Evolutionary conservation across 2,329 filamentous ascomycete species (phyloP).

Genomic region (Stenocarpella maydis): DNA sequence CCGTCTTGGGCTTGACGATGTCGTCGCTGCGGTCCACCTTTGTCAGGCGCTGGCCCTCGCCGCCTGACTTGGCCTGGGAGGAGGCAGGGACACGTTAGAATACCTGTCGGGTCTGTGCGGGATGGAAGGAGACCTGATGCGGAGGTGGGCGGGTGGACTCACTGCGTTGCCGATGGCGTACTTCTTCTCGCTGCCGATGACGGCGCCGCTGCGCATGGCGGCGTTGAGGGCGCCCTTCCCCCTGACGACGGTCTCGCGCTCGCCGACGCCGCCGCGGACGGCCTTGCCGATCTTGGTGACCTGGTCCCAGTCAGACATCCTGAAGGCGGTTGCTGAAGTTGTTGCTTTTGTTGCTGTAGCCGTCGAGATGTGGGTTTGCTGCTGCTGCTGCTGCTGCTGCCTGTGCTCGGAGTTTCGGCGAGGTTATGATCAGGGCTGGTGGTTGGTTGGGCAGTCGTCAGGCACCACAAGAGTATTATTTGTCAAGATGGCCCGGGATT

Average conservation of each 20-base stretch:
- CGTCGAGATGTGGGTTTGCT: constrained; percentile 11
- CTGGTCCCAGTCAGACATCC: constrained; percentile 79
- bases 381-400: constrained; percentile 26
- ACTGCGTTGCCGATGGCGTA: constrained; percentile 78
- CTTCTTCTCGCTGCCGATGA: constrained; percentile 94
- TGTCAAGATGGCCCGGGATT: not conserved
- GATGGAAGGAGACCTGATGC: too few species aligned
- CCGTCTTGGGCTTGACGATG: constrained; percentile 95
- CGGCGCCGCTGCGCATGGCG: constrained; percentile 79
- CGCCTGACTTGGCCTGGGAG: constrained; percentile 49
- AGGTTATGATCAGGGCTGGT: constrained; percentile 29
- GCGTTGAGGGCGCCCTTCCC: constrained; percentile 87
- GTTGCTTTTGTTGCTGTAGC: not conserved
- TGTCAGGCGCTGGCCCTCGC: constrained; percentile 93
- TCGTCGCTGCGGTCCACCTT: constrained; percentile 98
- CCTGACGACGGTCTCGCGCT: constrained; percentile 88
- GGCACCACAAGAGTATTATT: not conserved
- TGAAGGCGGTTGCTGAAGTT: constrained; percentile 56
- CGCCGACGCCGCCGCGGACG: constrained; percentile 69
- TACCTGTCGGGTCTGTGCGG: not conserved
- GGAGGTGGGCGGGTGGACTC: constrained; percentile 54
- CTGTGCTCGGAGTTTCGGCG: constrained; percentile 25
- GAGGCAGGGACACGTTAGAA: constrained; percentile 46
- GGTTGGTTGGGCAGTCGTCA: constrained; percentile 35
- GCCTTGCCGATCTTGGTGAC: constrained; percentile 95